phyloP scores from a whole-genome alignment of 108 stramenopile species.

The Cyclotella kingstonii region DNA sequence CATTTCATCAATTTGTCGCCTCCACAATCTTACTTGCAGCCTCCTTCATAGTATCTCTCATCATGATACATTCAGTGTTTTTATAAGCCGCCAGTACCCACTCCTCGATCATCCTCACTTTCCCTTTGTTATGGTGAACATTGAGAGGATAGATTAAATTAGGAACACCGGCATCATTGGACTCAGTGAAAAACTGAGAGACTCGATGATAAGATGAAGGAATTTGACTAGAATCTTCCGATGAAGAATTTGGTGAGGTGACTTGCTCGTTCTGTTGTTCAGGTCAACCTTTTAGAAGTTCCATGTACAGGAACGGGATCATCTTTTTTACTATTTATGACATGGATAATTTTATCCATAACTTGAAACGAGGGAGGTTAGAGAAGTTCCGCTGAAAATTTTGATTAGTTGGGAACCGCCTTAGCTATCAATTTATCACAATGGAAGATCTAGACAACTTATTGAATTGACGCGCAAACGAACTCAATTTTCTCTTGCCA shows the following conservation, averaged over 20 bases:
- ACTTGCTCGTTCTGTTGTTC: too few species aligned
- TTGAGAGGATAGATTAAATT: slow-evolving; percentile 59
- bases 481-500: too few species aligned
- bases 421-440: too few species aligned
- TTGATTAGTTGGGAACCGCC: too few species aligned
- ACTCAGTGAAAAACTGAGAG: slow-evolving; percentile 27
- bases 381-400: too few species aligned
- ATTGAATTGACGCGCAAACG: too few species aligned
- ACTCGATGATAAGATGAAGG: not conserved
- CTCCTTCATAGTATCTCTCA: slow-evolving; percentile 51
- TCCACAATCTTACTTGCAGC: slow-evolving; percentile 46
- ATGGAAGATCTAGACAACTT: too few species aligned
- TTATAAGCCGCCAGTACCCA: slow-evolving; percentile 76
- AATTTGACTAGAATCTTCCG: not conserved
- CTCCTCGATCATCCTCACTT: slow-evolving; percentile 83
- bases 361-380: too few species aligned
- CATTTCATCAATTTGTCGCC: slow-evolving; percentile 17
- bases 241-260: not conserved
- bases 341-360: slow-evolving; percentile 8
- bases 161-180: slow-evolving; percentile 54
- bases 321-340: slow-evolving; percentile 24
- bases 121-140: slow-evolving; percentile 55
- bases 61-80: slow-evolving; percentile 69
- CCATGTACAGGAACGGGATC: slow-evolving; percentile 63
- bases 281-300: slow-evolving; percentile 47